Evolutionary conservation across 2,329 filamentous ascomycete genomes (phyloP).

Genomic region (Delphinella strobiligena): DNA sequence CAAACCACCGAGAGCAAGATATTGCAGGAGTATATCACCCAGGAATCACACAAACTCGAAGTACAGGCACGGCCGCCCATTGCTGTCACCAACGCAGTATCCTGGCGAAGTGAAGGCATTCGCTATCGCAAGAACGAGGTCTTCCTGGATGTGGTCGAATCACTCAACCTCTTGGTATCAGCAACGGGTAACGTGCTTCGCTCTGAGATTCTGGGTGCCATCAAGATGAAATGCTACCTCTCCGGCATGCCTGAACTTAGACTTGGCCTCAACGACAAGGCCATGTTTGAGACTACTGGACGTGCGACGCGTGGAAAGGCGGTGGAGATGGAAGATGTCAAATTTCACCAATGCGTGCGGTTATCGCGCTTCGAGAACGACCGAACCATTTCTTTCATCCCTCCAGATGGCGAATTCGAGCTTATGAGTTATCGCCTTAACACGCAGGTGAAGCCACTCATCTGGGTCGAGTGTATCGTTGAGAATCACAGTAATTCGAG

Average conservation of each 20-base stretch:
- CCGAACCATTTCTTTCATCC: constrained; percentile 96
- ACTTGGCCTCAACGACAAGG: constrained; percentile 93
- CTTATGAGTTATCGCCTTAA: constrained; percentile 98
- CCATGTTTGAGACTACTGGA: constrained; percentile 98
- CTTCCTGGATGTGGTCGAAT: constrained; percentile 94
- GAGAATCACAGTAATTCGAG: constrained; percentile 90
- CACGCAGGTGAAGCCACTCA: constrained; percentile 94
- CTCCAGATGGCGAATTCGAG: constrained; percentile 96
- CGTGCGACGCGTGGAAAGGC: constrained; percentile 89
- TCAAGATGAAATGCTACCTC: constrained; percentile 99
- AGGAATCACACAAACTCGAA: constrained; percentile 97
- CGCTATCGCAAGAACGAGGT: constrained; percentile 99
- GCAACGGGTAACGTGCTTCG: constrained; percentile 89
- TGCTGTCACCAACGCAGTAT: constrained; percentile 94
- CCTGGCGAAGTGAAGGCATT: constrained; percentile 95
- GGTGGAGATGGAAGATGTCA: constrained; percentile 99
- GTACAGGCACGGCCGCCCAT: constrained; percentile 93
- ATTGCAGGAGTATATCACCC: constrained; percentile 89
- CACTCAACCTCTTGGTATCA: constrained; percentile 87
- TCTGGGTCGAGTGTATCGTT: constrained; percentile 97
- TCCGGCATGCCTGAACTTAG: constrained; percentile 96
- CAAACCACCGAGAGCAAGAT: constrained; percentile 99
- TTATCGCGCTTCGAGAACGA: constrained; percentile 96
- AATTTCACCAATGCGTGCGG: constrained; percentile 96
- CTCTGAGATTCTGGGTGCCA: constrained; percentile 88